Conservation (phyloP, 768 basidiomycete genomes). For the Calocybe gangraenosa region DNA sequence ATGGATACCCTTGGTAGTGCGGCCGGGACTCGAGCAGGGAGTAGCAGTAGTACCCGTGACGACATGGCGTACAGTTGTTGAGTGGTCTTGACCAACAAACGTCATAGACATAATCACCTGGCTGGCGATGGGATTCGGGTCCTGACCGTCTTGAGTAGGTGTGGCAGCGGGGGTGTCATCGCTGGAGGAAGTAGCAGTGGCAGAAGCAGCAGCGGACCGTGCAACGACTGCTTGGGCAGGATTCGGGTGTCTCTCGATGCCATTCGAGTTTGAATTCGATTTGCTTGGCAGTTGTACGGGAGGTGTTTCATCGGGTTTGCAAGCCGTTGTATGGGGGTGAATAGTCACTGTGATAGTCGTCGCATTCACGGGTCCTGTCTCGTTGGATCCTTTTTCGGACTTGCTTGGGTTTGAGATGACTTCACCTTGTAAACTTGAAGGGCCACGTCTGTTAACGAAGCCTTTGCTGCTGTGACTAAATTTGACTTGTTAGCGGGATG, state of each 20-base stretch:
- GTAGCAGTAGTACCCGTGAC: not conserved
- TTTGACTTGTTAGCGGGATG: not conserved
- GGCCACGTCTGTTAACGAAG: too few species aligned
- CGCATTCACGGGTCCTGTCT: not conserved
- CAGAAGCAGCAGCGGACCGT: slow-evolving; percentile 12
- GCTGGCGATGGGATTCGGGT: slow-evolving; percentile 5
- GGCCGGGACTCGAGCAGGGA: not conserved
- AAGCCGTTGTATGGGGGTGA: slow-evolving; percentile 1
- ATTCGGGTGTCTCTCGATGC: too few species aligned
- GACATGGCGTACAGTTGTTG: not conserved
- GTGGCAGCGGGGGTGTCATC: slow-evolving; percentile 6
- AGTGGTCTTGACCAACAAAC: not conserved
- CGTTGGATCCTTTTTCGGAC: slow-evolving; percentile 4
- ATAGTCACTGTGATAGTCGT: slow-evolving; percentile 3
- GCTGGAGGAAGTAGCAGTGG: slow-evolving; percentile 4
- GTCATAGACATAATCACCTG: too few species aligned
- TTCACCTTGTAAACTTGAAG: too few species aligned
- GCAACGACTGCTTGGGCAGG: not conserved
- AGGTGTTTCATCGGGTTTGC: slow-evolving; percentile 6
- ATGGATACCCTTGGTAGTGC: not conserved
- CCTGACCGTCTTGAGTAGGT: slow-evolving; percentile 12
- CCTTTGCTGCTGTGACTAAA: slow-evolving; percentile 17
- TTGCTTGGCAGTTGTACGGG: not conserved
- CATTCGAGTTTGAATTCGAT: not conserved
- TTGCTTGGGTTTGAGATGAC: too few species aligned